Evolutionary conservation across 345 rosid species (phyloP), one percentile per base, ranked within the genome.

Genomic region (Citropsis articulata): DNA sequence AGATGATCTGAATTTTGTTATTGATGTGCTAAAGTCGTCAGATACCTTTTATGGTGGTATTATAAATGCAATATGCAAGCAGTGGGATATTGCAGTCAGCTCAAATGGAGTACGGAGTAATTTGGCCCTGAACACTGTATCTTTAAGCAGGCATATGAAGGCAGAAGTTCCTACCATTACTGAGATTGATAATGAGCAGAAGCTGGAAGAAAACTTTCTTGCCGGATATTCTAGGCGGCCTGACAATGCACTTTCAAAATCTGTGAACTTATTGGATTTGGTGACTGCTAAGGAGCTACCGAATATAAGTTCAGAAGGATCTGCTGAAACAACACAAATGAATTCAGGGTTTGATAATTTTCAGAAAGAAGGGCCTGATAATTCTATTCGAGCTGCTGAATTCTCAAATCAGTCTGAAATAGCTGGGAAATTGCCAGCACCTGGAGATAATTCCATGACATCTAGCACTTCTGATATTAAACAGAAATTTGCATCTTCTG

Each of bases 1-100:
- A 77, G 80, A 87, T 84, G 97, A 90, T 83, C 88, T 96, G 80
- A 80, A 77, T 77, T 69, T 25, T 28, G 86, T 94, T 66, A 73
- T 89, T 84, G 90, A 91, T 81, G 90, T 83, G 85, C 88, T 96
- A 30, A 91, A 87, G 84, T 79, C 92, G 77, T 89, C 93, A 68
- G 77, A 82, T 84, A 72, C 68, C 78, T 66, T 79, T 75, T 92
- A 88, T 85, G 40, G 79, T 79, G 85, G 79, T 64, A 86, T 96
- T 81, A 71, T 90, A 79, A 82, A 77, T 72, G 95, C 93, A 78
- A 88, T 96, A 75, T 78, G 78, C 80, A 90, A 86, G 67, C 86
- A 88, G 72, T 94, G 90, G 95, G 89, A 87, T 83, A 69, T 86
- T 60, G 73, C 88, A 83, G 80, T 67, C 71, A 77, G 82, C 75